phyloP scores from a whole-genome alignment of 2,329 filamentous ascomycete genomes.

The Delphinella strobiligena region DNA sequence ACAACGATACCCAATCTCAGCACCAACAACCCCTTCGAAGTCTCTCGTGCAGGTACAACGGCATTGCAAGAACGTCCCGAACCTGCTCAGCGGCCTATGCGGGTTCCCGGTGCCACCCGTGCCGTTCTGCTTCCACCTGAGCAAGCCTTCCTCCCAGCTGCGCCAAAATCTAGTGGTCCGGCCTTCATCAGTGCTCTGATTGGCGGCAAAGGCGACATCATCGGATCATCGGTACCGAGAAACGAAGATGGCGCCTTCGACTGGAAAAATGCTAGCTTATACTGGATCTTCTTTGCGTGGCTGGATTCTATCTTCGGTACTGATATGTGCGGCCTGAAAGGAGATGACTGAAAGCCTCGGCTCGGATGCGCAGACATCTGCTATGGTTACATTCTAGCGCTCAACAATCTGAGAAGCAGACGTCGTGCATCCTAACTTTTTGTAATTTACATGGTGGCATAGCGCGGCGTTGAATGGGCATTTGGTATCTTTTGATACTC shows the following conservation, averaged over 20 bases:
- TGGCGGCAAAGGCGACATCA: conserved; percentile 43
- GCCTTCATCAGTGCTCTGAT: conserved; percentile 25
- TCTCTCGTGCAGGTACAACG: conserved; percentile 1
- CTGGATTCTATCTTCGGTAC: conserved; percentile 45
- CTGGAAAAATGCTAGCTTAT: conserved; percentile 49
- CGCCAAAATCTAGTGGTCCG: conserved; percentile 20
- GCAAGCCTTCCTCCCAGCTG: conserved; percentile 36
- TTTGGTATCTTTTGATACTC: too few relatives aligned
- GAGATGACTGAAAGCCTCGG: conserved; percentile 31
- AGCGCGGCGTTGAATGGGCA: too few relatives aligned
- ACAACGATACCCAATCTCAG: conserved; percentile 4
- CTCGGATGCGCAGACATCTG: too few relatives aligned
- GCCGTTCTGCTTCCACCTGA: conserved; percentile 31
- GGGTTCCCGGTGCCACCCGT: conserved; percentile 26
- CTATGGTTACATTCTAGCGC: too few relatives aligned
- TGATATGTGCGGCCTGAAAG: conserved; percentile 48
- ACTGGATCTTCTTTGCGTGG: conserved; percentile 49
- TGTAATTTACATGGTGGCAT: too few relatives aligned
- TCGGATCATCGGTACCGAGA: conserved; percentile 63
- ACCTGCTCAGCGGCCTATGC: conserved; percentile 12
- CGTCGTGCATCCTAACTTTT: too few relatives aligned
- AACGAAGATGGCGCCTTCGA: conserved; percentile 68
- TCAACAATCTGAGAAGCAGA: too few relatives aligned
- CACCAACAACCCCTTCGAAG: conserved; percentile 1
- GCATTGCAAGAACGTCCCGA: conserved; percentile 6